Evolutionary conservation across 257 asterid genomes (phyloP).

Genomic region (Solanum chilense): DNA sequence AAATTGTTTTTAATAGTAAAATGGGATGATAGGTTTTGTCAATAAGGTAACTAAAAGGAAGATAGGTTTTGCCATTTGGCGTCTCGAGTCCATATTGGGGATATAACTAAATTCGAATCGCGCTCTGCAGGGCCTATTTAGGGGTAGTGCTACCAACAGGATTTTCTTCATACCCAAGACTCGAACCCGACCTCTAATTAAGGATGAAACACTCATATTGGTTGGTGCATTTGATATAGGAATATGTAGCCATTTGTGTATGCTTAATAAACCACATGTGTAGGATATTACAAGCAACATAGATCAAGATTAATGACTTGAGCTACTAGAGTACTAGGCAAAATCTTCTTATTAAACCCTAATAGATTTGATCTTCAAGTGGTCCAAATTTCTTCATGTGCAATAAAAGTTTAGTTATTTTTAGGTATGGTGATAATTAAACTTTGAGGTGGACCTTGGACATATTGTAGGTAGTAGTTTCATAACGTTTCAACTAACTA

Average conservation of each 20-base stretch:
- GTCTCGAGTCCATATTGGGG: too few relatives aligned
- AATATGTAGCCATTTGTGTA: background rate
- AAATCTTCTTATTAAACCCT: background rate
- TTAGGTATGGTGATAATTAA: background rate
- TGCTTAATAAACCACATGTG: background rate
- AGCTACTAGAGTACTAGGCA: background rate
- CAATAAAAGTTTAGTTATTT: background rate
- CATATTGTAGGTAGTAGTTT: background rate
- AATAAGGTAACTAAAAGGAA: background rate
- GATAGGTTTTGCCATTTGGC: too few relatives aligned
- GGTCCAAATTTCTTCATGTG: background rate
- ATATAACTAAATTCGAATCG: too few relatives aligned
- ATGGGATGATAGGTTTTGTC: background rate
- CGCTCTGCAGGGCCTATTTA: too few relatives aligned
- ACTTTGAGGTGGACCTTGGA: background rate
- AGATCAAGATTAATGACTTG: background rate
- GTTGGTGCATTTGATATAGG: background rate
- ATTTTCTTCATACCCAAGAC: too few relatives aligned
- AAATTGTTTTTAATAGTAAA: too few relatives aligned
- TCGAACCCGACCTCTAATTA: too few relatives aligned
- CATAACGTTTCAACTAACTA: background rate
- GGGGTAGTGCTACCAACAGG: fast-evolving
- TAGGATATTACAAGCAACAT: background rate
- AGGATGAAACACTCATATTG: too few relatives aligned
- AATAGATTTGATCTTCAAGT: background rate